phyloP scores from a whole-genome alignment of 305 asterid species.

The Fraxinus sp. region DNA sequence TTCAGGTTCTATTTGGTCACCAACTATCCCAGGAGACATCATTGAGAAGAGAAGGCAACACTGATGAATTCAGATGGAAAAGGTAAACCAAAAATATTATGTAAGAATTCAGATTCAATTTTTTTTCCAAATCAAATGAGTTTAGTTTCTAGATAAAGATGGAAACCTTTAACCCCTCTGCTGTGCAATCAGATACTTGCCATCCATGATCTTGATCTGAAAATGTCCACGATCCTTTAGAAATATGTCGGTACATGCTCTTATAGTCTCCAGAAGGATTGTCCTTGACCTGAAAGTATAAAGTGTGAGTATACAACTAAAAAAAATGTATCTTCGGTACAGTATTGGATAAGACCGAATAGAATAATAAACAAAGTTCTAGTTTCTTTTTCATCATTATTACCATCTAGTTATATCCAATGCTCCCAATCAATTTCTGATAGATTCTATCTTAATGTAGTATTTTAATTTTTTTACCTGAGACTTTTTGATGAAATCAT shows the following conservation, averaged over 20 bases:
- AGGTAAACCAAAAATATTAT: neutral
- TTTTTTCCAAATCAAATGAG: neutral
- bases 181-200: conserved; percentile 84
- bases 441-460: neutral
- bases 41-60: conserved; percentile 73
- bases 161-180: conserved; percentile 78
- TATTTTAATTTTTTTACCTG: conserved; percentile 33
- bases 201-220: conserved; percentile 85
- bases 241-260: conserved; percentile 70
- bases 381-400: neutral
- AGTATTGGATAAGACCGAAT: neutral
- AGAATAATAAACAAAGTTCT: neutral
- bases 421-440: neutral
- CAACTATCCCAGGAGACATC: conserved; percentile 74
- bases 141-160: neutral
- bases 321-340: neutral
- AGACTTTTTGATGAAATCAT: conserved; percentile 57
- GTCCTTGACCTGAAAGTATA: conserved; percentile 36
- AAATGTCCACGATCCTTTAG: conserved; percentile 87
- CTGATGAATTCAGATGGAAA: conserved; percentile 30
- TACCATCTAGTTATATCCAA: neutral
- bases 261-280: conserved; percentile 68
- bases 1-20: conserved; percentile 58
- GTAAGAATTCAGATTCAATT: neutral
- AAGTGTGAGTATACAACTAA: neutral